Evolutionary conservation across 129 eudicot genomes (phyloP).

Genomic region (carrot (Daucus carota)): DH1_v3.0 NC_030381.2:46598001-46598500

Average conservation of each 20-base stretch:
- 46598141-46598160: slow-evolving; percentile 51
- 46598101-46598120: slow-evolving; percentile 74
- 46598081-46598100: slow-evolving; percentile 63
- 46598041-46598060: not conserved
- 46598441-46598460: not conserved
- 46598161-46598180: slow-evolving; percentile 30
- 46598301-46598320: not conserved
- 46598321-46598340: not conserved
- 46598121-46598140: slow-evolving; percentile 59
- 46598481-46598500: not conserved
- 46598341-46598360: not conserved
- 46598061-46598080: not conserved
- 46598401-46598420: not conserved
- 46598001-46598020: not conserved
- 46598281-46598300: not conserved
- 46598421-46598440: not conserved
- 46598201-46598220: not conserved
- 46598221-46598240: not conserved
- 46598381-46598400: not conserved
- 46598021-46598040: not conserved
- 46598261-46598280: not conserved
- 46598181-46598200: not conserved
- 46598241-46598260: not conserved
- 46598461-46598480: not conserved
- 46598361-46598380: not conserved